Conservation (phyloP, 495 filamentous ascomycete species). For the Delitschia confertaspora region DNA sequence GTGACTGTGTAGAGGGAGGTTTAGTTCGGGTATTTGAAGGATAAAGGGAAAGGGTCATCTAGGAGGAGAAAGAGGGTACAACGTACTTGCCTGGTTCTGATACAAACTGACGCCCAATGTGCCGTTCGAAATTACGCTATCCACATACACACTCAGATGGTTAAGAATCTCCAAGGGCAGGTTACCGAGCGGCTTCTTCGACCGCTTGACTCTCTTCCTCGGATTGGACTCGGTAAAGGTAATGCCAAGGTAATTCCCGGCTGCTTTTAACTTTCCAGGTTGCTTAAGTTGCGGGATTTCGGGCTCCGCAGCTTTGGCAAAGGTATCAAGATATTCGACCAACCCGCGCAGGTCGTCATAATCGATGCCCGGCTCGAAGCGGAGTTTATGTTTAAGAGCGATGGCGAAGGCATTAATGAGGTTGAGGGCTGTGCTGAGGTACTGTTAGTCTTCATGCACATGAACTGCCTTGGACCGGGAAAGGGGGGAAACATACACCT, state of each 20-base stretch:
- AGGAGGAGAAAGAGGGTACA: neutral
- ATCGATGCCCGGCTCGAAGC: constrained; percentile 75
- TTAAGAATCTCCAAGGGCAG: constrained; percentile 32
- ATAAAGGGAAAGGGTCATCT: neutral
- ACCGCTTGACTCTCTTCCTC: constrained; percentile 28
- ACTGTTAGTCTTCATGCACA: neutral
- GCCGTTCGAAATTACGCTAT: constrained; percentile 37
- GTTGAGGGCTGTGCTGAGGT: constrained; percentile 56
- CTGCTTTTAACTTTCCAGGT: constrained; percentile 33
- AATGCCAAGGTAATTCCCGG: constrained; percentile 28
- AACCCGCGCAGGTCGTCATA: constrained; percentile 56
- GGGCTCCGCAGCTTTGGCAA: constrained; percentile 59
- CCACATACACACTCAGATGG: constrained; percentile 29
- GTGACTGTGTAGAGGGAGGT: constrained; percentile 16
- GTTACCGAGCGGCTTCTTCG: constrained; percentile 34
- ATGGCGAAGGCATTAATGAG: constrained; percentile 70
- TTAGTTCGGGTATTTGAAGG: neutral
- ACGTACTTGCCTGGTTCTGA: constrained; percentile 27
- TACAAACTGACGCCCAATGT: constrained; percentile 44
- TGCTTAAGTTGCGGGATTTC: constrained; percentile 39
- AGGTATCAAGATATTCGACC: constrained; percentile 55
- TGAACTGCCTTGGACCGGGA: neutral
- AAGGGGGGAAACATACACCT: constrained; percentile 32
- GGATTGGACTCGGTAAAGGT: constrained; percentile 32
- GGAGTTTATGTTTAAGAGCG: constrained; percentile 76